Base-by-base conservation (phyloP, 148 eudicot genomes). In the Chenopodium berlandieri region DNA sequence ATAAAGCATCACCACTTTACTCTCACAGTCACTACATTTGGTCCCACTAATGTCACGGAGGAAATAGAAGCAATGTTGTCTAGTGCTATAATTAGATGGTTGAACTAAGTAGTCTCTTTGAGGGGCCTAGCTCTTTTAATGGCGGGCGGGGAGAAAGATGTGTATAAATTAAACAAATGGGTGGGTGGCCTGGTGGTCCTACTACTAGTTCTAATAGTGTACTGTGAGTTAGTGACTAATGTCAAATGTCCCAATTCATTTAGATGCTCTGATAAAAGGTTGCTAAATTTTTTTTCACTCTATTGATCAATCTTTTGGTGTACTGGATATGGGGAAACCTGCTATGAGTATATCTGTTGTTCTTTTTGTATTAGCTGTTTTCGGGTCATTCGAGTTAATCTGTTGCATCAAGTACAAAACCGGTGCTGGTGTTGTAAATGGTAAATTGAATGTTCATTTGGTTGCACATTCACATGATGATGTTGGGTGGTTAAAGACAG, bases 391-490 rank as follows among this genome's bases (percentile, higher is more conserved):
- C 74, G 89, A 78, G 52, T 73, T 78, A 30, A 82, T 90, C 50
- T 56, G 47, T 78, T 87, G 89, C 84, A 64, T 73, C 52, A 82
- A 85, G 62, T 94, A 92, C 80, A 81, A 92, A 25, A 93, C 93
- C 66, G 89, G 84, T 19, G 79, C 83, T 75, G 86, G 87, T 17
- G 79, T 90, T 88, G 94, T 91, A 78, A 84, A 89, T 23, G 91
- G 89, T 23, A 95, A 93, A 72, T 79, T 95, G 88, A 95, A 95
- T 89, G 99, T 94, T 63, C 99, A 96, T 85, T 87, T 96, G 92
- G 99, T 94, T 84, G 88, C 98, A 58, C 99, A 96, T 82, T 88
- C 99, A 1, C 99, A 96, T 86, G 98, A 92, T 78, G 99, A 96
- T 72, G 98, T 94, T 37, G 99, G 99, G 73, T 96, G 99, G 99